A percentile compares a stretch with the other conserved stretches of the same genome.
Conservation (phyloP, 257 asterid species). For the Thymus mandschuricus region DNA sequence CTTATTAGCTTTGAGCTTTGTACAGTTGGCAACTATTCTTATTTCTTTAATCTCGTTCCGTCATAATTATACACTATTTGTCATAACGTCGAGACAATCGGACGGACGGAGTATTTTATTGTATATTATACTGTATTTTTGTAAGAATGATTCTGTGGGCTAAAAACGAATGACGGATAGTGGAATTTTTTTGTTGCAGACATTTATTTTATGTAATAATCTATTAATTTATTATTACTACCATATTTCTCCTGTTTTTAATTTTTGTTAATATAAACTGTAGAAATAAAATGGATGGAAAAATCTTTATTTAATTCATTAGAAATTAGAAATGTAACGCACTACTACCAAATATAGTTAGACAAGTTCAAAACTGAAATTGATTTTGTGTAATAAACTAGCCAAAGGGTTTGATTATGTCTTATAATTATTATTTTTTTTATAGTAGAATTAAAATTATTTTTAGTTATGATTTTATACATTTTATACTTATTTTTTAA, state of each 20-base stretch:
- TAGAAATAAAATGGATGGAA: not conserved
- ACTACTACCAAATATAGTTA: slow-evolving; percentile 34
- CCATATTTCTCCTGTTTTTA: not conserved
- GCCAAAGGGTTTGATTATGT: slow-evolving; percentile 24
- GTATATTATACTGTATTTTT: not conserved
- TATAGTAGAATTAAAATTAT: not conserved
- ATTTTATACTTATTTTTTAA: too few relatives aligned
- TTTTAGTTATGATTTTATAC: too few relatives aligned
- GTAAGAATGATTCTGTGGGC: slow-evolving; percentile 7
- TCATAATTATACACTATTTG: not conserved
- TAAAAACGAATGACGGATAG: not conserved
- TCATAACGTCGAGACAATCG: too few relatives aligned
- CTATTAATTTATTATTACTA: too few relatives aligned
- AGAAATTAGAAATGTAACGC: slow-evolving; percentile 15
- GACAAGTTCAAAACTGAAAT: slow-evolving; percentile 7
- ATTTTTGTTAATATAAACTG: not conserved
- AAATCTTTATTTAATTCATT: not conserved
- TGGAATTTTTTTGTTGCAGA: slow-evolving; percentile 4
- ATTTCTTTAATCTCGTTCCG: not conserved
- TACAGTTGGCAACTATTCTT: slow-evolving; percentile 40
- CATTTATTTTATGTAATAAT: too few relatives aligned
- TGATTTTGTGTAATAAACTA: slow-evolving; percentile 21
- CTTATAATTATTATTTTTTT: not conserved
- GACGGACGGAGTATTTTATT: not conserved
- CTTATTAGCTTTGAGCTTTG: slow-evolving; percentile 21